These are phyloP conservation scores for Alternaria angustiovoidea DNA, from an alignment of 2,329 filamentous ascomycete genomes.

Conservation along the genomic window DNA sequence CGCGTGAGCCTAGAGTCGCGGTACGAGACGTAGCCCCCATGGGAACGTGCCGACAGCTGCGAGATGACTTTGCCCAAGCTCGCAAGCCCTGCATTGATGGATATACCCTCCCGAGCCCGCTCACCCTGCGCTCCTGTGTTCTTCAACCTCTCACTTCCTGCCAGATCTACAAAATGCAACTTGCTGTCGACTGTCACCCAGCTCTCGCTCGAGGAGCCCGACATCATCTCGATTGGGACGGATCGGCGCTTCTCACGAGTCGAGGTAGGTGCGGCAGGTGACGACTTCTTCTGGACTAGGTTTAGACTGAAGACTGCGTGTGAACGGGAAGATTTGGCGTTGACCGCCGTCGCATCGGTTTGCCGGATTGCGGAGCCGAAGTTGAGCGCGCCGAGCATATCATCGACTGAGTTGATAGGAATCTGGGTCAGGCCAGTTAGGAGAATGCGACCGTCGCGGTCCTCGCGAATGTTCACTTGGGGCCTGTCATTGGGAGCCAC, in stretches of 20 bases:
- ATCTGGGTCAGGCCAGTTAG: slow-evolving; percentile 89
- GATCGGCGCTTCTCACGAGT: slow-evolving; percentile 84
- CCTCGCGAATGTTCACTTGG: slow-evolving; percentile 90
- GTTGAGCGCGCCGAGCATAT: slow-evolving; percentile 86
- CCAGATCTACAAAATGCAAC: slow-evolving; percentile 96
- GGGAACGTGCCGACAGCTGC: slow-evolving; percentile 87
- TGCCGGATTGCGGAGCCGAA: slow-evolving; percentile 94
- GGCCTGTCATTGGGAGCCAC: slow-evolving; percentile 74
- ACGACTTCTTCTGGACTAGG: slow-evolving; percentile 81
- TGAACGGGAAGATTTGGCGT: slow-evolving; percentile 95
- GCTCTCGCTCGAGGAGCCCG: slow-evolving; percentile 61
- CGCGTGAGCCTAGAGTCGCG: slow-evolving; percentile 97
- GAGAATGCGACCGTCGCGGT: slow-evolving; percentile 92
- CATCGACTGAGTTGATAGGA: slow-evolving; percentile 88
- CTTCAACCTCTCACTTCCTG: slow-evolving; percentile 94
- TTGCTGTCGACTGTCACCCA: slow-evolving; percentile 95
- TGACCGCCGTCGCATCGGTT: slow-evolving; percentile 96
- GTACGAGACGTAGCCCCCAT: slow-evolving; percentile 93
- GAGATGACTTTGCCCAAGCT: slow-evolving; percentile 98
- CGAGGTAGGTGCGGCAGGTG: slow-evolving; percentile 54
- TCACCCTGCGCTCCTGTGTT: slow-evolving; percentile 97
- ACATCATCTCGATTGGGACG: slow-evolving; percentile 81
- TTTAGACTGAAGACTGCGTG: slow-evolving; percentile 98
- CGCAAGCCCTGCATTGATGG: slow-evolving; percentile 95
- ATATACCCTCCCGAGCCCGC: slow-evolving; percentile 93